phyloP scores from a whole-genome alignment of 176 grass and related monocot genomes.

The Rhynchospora breviuscula region DNA sequence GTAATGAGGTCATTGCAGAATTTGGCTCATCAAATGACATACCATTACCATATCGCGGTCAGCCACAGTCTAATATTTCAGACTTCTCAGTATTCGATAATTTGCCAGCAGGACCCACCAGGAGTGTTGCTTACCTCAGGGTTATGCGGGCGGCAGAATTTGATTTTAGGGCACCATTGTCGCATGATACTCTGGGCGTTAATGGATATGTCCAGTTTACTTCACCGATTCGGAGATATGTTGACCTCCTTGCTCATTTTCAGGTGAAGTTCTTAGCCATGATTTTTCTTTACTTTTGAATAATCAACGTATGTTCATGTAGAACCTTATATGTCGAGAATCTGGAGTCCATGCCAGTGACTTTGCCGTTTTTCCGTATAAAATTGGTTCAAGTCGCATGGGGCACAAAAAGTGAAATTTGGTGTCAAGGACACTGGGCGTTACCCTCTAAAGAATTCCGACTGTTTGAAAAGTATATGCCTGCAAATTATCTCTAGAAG shows the following conservation, averaged over 20 bases:
- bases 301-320: background rate
- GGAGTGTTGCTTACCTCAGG: slow-evolving; percentile 73
- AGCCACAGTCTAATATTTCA: slow-evolving; percentile 69
- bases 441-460: too few relatives aligned
- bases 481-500: background rate
- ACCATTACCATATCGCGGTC: slow-evolving; percentile 81
- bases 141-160: slow-evolving; percentile 82
- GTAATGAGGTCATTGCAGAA: slow-evolving; percentile 69
- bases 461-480: background rate
- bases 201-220: slow-evolving; percentile 93
- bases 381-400: too few relatives aligned
- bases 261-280: slow-evolving; percentile 56
- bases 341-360: background rate
- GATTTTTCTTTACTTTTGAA: background rate
- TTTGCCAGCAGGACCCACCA: slow-evolving; percentile 72
- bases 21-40: slow-evolving; percentile 70
- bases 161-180: slow-evolving; percentile 60
- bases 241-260: slow-evolving; percentile 93
- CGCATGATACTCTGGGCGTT: slow-evolving; percentile 73
- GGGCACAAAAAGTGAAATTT: too few relatives aligned
- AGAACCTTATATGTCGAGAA: background rate
- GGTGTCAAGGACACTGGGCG: too few relatives aligned
- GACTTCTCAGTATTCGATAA: slow-evolving; percentile 55
- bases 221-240: slow-evolving; percentile 90
- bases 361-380: too few relatives aligned